A percentile compares a stretch with the other conserved stretches of the same genome.
Conservation (phyloP, 1,139 yeast genomes). For the Candida mesenterica region DNA sequence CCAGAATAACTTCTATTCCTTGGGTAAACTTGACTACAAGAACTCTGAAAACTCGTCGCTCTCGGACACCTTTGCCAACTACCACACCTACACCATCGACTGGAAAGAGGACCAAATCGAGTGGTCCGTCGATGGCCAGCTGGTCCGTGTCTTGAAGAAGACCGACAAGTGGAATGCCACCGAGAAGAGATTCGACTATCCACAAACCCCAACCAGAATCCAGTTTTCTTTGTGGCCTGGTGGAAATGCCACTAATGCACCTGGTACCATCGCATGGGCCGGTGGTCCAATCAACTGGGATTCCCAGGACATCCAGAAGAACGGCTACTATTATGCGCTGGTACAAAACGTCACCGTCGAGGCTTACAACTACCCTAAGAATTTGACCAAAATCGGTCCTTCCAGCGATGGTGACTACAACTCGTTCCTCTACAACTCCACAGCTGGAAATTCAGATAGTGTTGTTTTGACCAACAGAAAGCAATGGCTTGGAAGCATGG, state of each 20-base stretch:
- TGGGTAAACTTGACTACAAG: slow-evolving; percentile 68
- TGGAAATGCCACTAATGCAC: slow-evolving; percentile 61
- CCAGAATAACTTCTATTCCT: slow-evolving; percentile 77
- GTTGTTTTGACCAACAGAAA: slow-evolving; percentile 59
- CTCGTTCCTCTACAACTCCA: slow-evolving; percentile 58
- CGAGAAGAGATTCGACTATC: slow-evolving; percentile 56
- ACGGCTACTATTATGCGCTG: slow-evolving; percentile 76
- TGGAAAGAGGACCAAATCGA: slow-evolving; percentile 73
- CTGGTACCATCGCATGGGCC: slow-evolving; percentile 90
- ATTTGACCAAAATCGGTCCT: slow-evolving; percentile 19
- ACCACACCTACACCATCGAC: slow-evolving; percentile 77
- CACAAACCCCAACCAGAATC: slow-evolving; percentile 89
- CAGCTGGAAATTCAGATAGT: slow-evolving; percentile 44
- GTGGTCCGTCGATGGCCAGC: slow-evolving; percentile 75
- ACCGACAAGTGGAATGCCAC: slow-evolving; percentile 71
- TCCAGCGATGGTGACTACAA: slow-evolving; percentile 27
- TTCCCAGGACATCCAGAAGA: slow-evolving; percentile 63
- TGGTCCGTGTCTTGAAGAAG: slow-evolving; percentile 64
- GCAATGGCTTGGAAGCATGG: slow-evolving; percentile 53
- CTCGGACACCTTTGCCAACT: slow-evolving; percentile 58
- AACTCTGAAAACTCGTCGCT: slow-evolving; percentile 51
- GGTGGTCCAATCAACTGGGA: slow-evolving; percentile 89
- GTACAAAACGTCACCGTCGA: slow-evolving; percentile 58
- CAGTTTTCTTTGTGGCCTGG: slow-evolving; percentile 95
- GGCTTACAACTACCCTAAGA: slow-evolving; percentile 69